phyloP scores from a whole-genome alignment of 2,329 filamentous ascomycete genomes.

The Metarhizium rileyi region DNA sequence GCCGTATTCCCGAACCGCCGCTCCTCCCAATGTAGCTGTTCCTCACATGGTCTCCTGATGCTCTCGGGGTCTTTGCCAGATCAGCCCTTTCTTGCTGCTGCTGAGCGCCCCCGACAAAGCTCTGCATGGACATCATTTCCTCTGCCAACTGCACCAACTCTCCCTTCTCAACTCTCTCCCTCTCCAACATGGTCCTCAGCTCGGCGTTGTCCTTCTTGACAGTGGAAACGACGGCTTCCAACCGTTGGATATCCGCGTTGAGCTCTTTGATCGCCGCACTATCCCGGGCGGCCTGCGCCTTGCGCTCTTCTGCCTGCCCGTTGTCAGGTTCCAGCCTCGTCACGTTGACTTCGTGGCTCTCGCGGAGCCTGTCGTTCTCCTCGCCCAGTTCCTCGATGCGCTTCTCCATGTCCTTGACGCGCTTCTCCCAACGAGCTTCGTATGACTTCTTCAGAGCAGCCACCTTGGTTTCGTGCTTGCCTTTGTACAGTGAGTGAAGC shows the following conservation, averaged over 20 bases:
- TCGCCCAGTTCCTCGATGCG: constrained; percentile 58
- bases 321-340: constrained; percentile 44
- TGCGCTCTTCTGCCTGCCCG: constrained; percentile 39
- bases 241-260: constrained; percentile 63
- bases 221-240: constrained; percentile 61
- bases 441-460: constrained; percentile 78
- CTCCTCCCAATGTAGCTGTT: constrained; percentile 10
- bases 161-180: constrained; percentile 73
- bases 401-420: constrained; percentile 65
- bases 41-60: constrained; percentile 42
- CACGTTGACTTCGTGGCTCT: constrained; percentile 55
- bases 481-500: constrained; percentile 86
- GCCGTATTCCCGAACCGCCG: constrained; percentile 48
- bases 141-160: constrained; percentile 74
- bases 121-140: constrained; percentile 69
- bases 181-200: constrained; percentile 56
- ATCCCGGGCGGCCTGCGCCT: constrained; percentile 51
- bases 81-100: constrained; percentile 9
- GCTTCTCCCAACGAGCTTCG: constrained; percentile 83
- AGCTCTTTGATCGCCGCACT: constrained; percentile 59
- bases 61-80: constrained; percentile 29
- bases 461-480: constrained; percentile 95
- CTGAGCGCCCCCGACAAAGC: constrained; percentile 22
- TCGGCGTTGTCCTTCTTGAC: constrained; percentile 61
- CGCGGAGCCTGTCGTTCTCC: constrained; percentile 66